Evolutionary conservation across 176 grass and related monocot species (phyloP), one percentile per base, ranked within the genome.

Genomic region (Puya raimondii): DNA sequence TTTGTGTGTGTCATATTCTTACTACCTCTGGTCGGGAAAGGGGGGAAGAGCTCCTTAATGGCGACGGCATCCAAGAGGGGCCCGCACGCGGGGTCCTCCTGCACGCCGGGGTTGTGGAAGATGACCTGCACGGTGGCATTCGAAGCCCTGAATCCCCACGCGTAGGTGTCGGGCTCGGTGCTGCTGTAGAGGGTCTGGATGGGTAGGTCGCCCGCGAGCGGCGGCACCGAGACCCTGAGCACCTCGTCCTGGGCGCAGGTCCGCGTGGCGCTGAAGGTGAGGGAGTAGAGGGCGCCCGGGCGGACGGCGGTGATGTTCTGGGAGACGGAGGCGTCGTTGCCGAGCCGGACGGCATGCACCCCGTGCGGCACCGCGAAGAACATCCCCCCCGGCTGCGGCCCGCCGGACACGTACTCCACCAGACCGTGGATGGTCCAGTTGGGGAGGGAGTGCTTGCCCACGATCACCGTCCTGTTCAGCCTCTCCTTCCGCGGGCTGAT

Each of bases 221-320:
- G 88, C 1, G 89, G 89, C 57, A 71, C 56, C 3, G 50, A 22
- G 22, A 80, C 78, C 53, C 61, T 66, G 51, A 71, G 73, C 71
- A 74, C 71, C 87, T 99, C 94, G 80, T 99, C 89, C 82, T 93
- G 89, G 22, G 94, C 89, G 73, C 94, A 99, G 12, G 94, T 99
- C 68, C 94, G 77, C 52, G 94, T 99, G 18, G 94, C 89, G 26
- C 89, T 77, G 79, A 99, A 99, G 8, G 94, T 99, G 65, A 99
- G 77, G 25, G 94, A 79, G 79, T 99, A 99, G n/a, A 91, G 75
- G 21, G 89, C 14, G 14, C 94, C 89, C 0, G 94, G 94, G 8
- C 80, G 85, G 23, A 93, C 94, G 26, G 82, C 89, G 22, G 82
- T 84, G 3, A 99, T 77, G 79, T 99, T 99, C 82, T 99, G 94